These are phyloP conservation scores for Diaporthe sp. DNA, from an alignment of 2,329 filamentous ascomycete species.

Conservation along the genomic window DNA sequence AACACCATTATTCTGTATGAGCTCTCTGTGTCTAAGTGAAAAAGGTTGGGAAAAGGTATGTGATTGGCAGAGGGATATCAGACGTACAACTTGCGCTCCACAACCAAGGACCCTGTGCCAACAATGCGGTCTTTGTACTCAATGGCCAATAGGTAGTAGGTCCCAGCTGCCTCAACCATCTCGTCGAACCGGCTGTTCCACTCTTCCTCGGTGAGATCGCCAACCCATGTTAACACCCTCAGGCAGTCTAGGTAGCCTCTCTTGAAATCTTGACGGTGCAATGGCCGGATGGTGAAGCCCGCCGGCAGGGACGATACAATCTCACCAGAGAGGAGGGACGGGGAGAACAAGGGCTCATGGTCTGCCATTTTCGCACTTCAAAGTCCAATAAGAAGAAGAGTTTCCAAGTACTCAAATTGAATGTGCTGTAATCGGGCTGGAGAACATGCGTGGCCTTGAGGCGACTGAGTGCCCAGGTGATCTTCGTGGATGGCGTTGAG, in stretches of 20 bases:
- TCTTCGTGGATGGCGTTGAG: neutral
- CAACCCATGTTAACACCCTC: constrained; percentile 80
- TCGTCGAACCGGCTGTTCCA: constrained; percentile 78
- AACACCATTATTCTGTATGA: neutral
- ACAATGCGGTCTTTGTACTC: constrained; percentile 73
- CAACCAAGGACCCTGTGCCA: constrained; percentile 79
- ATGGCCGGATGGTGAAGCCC: constrained; percentile 77
- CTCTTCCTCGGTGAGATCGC: constrained; percentile 72
- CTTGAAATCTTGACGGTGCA: constrained; percentile 74
- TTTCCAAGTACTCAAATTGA: neutral
- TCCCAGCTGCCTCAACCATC: constrained; percentile 49
- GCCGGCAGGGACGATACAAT: constrained; percentile 71
- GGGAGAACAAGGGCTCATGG: constrained; percentile 65
- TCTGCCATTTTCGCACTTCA: neutral
- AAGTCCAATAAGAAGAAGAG: too few relatives aligned
- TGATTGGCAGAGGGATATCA: constrained; percentile 37
- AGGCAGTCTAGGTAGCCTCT: constrained; percentile 81
- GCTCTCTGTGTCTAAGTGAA: neutral
- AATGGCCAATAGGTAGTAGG: constrained; percentile 79
- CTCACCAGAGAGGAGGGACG: constrained; percentile 72
- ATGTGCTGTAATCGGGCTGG: neutral
- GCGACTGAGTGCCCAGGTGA: neutral
- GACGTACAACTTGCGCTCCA: constrained; percentile 79
- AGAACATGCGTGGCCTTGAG: neutral
- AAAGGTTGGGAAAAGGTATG: neutral